phyloP scores from a whole-genome alignment of 768 basidiomycete genomes.

The Calocybe cyanea region DNA sequence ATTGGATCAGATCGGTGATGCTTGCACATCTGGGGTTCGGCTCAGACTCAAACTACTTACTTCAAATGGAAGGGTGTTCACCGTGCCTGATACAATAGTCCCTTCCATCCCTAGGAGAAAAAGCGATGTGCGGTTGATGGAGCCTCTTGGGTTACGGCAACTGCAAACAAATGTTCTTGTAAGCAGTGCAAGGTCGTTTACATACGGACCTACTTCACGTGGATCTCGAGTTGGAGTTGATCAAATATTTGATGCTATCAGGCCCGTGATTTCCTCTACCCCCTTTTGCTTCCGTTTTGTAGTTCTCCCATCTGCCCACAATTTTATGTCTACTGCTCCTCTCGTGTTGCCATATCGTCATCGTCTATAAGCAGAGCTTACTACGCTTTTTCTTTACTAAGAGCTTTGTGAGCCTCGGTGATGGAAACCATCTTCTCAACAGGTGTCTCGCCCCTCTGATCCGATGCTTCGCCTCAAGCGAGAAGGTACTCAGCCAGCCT shows the following conservation, averaged over 20 bases:
- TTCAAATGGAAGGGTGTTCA: too few relatives aligned
- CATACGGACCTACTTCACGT: too few relatives aligned
- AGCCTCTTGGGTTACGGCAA: too few relatives aligned
- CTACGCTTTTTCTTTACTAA: conserved; percentile 30
- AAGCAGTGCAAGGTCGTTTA: too few relatives aligned
- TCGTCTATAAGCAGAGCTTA: conserved; percentile 53
- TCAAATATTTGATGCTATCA: conserved; percentile 46
- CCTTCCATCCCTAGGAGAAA: too few relatives aligned
- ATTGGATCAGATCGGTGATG: too few relatives aligned
- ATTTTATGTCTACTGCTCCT: conserved; percentile 34
- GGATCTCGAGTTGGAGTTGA: not conserved
- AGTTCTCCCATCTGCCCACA: conserved; percentile 40
- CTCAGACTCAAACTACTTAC: too few relatives aligned
- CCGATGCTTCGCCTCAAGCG: conserved; percentile 37
- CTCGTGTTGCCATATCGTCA: conserved; percentile 26
- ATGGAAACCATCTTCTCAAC: conserved; percentile 45
- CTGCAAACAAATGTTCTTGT: too few relatives aligned
- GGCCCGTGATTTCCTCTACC: conserved; percentile 49
- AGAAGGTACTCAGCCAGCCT: conserved; percentile 43
- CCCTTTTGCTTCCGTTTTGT: conserved; percentile 29
- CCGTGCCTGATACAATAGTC: too few relatives aligned
- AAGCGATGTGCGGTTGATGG: too few relatives aligned
- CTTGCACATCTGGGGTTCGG: too few relatives aligned
- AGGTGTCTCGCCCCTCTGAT: conserved; percentile 21
- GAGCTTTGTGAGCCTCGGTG: conserved; percentile 49